Evolutionary conservation across 805 yeast species (phyloP), one percentile per base, ranked within the genome.

Genomic region (Candida ipomoeae): DNA sequence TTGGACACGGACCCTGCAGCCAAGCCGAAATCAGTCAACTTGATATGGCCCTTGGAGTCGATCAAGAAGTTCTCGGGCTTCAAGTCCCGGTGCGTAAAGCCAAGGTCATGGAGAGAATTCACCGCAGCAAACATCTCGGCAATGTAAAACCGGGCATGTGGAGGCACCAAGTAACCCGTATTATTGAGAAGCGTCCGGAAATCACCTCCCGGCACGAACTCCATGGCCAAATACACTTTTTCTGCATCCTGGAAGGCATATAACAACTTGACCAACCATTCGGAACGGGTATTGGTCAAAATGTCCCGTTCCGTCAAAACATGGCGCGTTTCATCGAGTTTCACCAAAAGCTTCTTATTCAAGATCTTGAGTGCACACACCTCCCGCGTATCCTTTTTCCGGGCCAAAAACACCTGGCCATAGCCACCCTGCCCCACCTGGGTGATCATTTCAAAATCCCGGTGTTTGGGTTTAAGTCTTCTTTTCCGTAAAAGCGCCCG

Each of bases 361-460:
- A 94, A 77, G 13, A 94, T 88, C 67, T 94, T 94, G 60, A 94
- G 75, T 2, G 99, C 99, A 69, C 97, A 92, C 43, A 94, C 86
- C 69, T 94, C 99, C 55, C 84, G 82, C 1, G 98, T 90, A 63
- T 94, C 99, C 58, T 84, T 85, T 75, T 94, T 94, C 58, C 91
- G 81, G 1, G 99, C 97, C 55, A 94, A 73, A 62, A 89, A 94
- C n/a, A 94, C 99, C 70, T 94, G 97, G 21, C 99, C 99, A 64
- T 94, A 94, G 3, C 99, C 99, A 63, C 99, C 99, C 73, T 94
- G 99, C 13, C 99, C 99, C 32, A 94, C 97, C 72, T 94, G 99
- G 1, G 99, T 94, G 57, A 94, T 85, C 75, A 92, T 88, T 65
- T 90, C 95, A 65, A 94, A 94, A 68, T 94, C 99, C 59, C 91